Conservation (phyloP, 257 asterid species). For the Cinchona pubescens region DNA sequence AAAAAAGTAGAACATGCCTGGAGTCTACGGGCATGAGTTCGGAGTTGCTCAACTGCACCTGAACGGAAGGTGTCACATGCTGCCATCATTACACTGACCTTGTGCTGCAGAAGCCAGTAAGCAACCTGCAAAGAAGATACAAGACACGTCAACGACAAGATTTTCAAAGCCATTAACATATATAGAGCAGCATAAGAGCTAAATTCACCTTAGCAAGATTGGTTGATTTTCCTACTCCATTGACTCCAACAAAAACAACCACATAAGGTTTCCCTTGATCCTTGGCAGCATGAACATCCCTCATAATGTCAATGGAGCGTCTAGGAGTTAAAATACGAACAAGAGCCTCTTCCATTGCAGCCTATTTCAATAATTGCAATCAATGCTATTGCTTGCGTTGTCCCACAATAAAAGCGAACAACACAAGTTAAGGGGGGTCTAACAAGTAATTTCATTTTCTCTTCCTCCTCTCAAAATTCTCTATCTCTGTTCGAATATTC, state of each 20-base stretch:
- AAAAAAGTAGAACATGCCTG: constrained; percentile 45
- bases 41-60: constrained; percentile 99
- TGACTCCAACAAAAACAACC: constrained; percentile 97
- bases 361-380: constrained; percentile 40
- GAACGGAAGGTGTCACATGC: constrained; percentile 99
- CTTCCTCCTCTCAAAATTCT: neutral
- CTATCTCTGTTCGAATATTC: neutral
- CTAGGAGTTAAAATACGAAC: constrained; percentile 92
- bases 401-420: neutral
- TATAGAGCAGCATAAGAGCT: neutral
- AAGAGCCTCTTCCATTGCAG: constrained; percentile 99
- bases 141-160: neutral
- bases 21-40: constrained; percentile 95
- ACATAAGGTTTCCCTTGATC: constrained; percentile 95
- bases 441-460: neutral
- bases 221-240: constrained; percentile 96
- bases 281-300: constrained; percentile 93
- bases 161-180: constrained; percentile 4
- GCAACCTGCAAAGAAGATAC: constrained; percentile 57
- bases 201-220: constrained; percentile 84
- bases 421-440: neutral
- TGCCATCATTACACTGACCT: constrained; percentile 88
- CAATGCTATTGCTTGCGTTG: constrained; percentile 18
- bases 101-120: constrained; percentile 94
- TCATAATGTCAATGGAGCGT: constrained; percentile 89